These are phyloP conservation scores for Lactarius sanguifluus DNA, from an alignment of 768 basidiomycete genomes.

Conservation along the genomic window DNA sequence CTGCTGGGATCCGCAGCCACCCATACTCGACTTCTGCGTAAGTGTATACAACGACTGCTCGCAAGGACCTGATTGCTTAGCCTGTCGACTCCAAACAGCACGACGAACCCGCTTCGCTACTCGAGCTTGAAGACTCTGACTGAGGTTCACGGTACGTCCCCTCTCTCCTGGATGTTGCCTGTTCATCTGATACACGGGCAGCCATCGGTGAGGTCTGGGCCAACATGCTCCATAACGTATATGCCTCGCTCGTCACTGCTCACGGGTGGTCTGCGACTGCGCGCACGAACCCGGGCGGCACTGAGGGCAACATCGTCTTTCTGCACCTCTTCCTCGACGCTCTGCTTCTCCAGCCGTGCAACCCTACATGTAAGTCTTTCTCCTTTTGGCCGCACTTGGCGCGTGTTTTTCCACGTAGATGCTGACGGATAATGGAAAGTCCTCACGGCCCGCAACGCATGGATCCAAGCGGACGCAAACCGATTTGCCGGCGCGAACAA, in stretches of 20 bases:
- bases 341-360: constrained; percentile 47
- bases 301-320: constrained; percentile 51
- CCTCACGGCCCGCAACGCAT: constrained; percentile 48
- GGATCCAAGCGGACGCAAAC: constrained; percentile 53
- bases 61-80: constrained; percentile 21
- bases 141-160: constrained; percentile 50
- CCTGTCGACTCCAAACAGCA: constrained; percentile 8
- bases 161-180: not conserved
- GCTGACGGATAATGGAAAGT: constrained; percentile 35
- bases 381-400: not conserved
- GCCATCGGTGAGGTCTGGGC: constrained; percentile 62
- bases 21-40: constrained; percentile 57
- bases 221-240: constrained; percentile 43
- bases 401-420: not conserved
- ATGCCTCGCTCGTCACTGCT: constrained; percentile 35
- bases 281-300: constrained; percentile 42
- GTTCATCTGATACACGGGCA: constrained; percentile 22
- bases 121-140: constrained; percentile 39
- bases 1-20: constrained; percentile 53
- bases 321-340: constrained; percentile 53
- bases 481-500: constrained; percentile 47
- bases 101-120: constrained; percentile 47
- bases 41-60: constrained; percentile 35
- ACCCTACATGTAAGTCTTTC: constrained; percentile 47
- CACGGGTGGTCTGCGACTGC: constrained; percentile 39